Conservation (phyloP, 2,329 filamentous ascomycete genomes). For the Didymella segeticola region DNA sequence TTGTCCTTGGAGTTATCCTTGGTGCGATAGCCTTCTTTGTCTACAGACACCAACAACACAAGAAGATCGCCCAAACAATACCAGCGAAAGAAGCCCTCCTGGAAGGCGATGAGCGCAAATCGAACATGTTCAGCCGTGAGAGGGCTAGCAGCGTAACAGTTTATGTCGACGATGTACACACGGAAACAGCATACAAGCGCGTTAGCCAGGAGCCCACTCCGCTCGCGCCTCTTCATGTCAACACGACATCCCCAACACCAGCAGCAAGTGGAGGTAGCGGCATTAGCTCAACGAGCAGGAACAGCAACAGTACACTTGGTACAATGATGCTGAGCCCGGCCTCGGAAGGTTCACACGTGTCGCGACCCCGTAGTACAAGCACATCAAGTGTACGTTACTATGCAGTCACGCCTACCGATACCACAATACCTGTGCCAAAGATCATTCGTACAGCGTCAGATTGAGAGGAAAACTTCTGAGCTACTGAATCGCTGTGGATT, state of each 20-base stretch:
- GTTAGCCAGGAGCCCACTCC: conserved; percentile 33
- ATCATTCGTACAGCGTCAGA: conserved; percentile 40
- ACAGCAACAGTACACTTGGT: conserved; percentile 27
- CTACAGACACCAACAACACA: conserved; percentile 31
- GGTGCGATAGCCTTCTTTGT: conserved; percentile 31
- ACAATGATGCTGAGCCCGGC: conserved; percentile 34
- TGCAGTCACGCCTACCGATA: conserved; percentile 31
- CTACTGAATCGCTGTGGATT: too few relatives aligned
- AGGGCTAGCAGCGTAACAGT: conserved; percentile 38
- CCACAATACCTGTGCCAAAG: conserved; percentile 33
- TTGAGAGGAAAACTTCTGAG: not conserved
- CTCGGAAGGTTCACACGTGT: conserved; percentile 23
- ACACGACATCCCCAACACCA: conserved; percentile 22
- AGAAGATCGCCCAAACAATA: conserved; percentile 29
- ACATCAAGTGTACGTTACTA: conserved; percentile 40
- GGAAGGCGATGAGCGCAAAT: conserved; percentile 38
- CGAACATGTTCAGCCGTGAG: conserved; percentile 43
- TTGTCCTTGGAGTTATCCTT: conserved; percentile 29
- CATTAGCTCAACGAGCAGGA: conserved; percentile 27
- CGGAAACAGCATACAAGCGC: conserved; percentile 24
- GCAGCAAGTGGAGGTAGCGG: conserved; percentile 31
- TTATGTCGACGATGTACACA: conserved; percentile 35
- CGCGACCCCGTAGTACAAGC: conserved; percentile 38
- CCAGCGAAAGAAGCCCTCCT: conserved; percentile 37
- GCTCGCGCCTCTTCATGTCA: conserved; percentile 39